Evolutionary conservation across 441 rosid genomes (phyloP).

Genomic region (Croton setiger): DNA sequence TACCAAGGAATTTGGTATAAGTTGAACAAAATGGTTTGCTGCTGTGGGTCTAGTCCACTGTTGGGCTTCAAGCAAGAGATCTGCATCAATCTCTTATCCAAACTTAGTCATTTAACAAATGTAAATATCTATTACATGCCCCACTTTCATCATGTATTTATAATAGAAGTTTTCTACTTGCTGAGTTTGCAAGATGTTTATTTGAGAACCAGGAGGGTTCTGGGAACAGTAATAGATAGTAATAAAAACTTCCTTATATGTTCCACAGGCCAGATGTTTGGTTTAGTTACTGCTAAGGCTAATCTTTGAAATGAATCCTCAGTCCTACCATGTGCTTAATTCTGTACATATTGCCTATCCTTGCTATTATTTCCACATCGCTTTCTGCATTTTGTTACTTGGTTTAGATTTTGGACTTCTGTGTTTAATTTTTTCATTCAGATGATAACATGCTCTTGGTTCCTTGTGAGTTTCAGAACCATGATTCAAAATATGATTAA

Average conservation of each 20-base stretch:
- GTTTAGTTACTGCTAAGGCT: not conserved
- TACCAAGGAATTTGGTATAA: not conserved
- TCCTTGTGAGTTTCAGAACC: conserved; percentile 43
- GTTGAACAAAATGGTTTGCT: not conserved
- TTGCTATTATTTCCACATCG: not conserved
- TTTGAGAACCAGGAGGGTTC: not conserved
- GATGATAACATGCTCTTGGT: not conserved
- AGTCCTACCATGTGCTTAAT: not conserved
- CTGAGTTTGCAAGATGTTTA: not conserved
- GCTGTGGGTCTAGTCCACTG: not conserved
- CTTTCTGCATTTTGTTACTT: not conserved
- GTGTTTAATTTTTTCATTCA: not conserved
- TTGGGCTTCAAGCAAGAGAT: not conserved
- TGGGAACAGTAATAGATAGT: not conserved
- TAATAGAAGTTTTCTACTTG: not conserved
- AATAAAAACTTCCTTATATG: not conserved
- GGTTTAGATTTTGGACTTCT: not conserved
- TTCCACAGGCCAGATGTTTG: not conserved
- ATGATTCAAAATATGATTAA: conserved; percentile 82
- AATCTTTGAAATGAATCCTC: not conserved
- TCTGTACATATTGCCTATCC: not conserved
- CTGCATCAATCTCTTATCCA: not conserved
- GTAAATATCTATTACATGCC: not conserved
- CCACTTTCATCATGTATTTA: not conserved
- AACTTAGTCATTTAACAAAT: not conserved